These are phyloP conservation scores for Micromonas commoda DNA, from an alignment of 139 green algal species.

Conservation along the genomic window DNA sequence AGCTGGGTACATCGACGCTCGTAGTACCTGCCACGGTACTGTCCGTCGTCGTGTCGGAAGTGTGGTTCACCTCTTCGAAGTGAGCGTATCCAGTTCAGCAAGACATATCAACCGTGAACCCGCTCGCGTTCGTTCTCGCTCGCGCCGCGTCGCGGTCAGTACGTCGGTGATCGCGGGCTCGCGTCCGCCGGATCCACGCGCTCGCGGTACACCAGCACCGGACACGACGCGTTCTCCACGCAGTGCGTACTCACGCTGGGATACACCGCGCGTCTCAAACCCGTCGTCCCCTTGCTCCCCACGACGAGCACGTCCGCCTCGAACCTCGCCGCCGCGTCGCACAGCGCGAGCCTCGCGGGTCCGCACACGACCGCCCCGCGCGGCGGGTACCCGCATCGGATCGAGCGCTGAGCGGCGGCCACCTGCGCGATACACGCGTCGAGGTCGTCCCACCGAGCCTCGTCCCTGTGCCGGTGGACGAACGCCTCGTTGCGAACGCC, in stretches of 20 bases:
- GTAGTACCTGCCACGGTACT: no score
- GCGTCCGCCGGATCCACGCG: no score
- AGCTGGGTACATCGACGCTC: no score
- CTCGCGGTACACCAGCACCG: background rate
- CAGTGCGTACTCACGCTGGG: background rate
- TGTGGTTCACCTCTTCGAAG: no score
- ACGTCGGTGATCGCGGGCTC: no score
- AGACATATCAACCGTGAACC: no score
- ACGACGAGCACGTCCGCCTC: background rate
- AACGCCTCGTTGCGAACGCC: background rate
- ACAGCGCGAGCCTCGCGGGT: background rate
- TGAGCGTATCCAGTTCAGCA: no score
- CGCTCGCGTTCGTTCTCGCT: no score
- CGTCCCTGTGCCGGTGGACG: background rate
- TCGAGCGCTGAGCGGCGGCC: background rate
- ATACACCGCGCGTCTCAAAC: background rate
- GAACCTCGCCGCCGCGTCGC: background rate
- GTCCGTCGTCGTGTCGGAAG: no score
- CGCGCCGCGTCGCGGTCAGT: no score
- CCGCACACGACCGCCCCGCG: background rate
- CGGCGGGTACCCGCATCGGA: background rate
- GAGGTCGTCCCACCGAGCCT: background rate
- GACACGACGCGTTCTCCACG: background rate
- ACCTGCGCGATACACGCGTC: background rate
- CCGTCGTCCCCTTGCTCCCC: background rate